Evolutionary conservation across 176 grass and related monocot genomes (phyloP), one percentile per base, ranked within the genome.

Genomic region (Neostapfia colusana): DNA sequence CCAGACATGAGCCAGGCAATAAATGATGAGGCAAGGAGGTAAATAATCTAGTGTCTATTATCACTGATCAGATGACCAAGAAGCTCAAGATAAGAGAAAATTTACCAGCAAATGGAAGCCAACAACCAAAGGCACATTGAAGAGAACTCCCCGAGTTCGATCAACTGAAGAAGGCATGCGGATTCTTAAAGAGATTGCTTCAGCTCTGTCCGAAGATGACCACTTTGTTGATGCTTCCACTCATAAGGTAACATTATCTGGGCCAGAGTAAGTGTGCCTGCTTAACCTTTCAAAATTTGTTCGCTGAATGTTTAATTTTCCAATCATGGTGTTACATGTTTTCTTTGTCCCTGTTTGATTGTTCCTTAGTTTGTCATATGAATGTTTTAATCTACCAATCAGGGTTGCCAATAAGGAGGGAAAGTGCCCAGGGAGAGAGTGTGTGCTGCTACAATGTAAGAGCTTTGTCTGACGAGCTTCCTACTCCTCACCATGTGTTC

Each of bases 371-470:
- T 81, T 7, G 1, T 72, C 64, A n/a, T n/a, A n/a, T 35, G 9
- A 54, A 24, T 56, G 17, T 60, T 88, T 78, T 63, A 61, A 67
- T 59, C 4, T 65, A 63, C n/a, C 54, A 83, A 66, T 59, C 73
- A 99, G 95, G 92, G 92, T 65, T 99, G 95, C 71, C 88, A 92
- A 99, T 99, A 79, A 94, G 95, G 82, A 92, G 95, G 76, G 89
- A 99, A 69, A 99, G 89, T 42, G 95, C 95, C 10, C 95, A 99
- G 18, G 95, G 92, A 54, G 95, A 99, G 71, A 99, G 92, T 1
- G 95, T 95, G 23, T 99, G 95, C 62, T 99, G 95, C 87, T 84
- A 92, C 66, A 99, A 95, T 26, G 95, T 99, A 11, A 90, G 95
- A 79, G 95, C 95, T 46, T 80, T 99, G 62, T 99, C 95, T 40